Evolutionary conservation across 139 green algal species (phyloP), one percentile per base, ranked within the genome.

Genomic region (Yamagishiella unicocca): DNA sequence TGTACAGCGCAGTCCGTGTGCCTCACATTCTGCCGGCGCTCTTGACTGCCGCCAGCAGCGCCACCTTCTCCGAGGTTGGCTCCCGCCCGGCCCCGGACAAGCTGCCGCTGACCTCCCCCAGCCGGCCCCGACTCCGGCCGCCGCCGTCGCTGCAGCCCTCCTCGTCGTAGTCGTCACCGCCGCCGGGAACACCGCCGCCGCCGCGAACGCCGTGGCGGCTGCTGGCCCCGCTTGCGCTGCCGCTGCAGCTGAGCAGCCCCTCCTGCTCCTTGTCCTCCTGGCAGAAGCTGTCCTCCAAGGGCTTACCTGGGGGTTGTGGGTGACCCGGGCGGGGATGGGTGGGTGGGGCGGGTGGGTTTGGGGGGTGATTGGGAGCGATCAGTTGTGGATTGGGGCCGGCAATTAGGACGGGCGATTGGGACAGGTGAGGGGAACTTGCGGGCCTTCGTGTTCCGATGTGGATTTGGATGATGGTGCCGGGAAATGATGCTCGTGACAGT

Each of bases 201-300:
- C 77, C 38, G 38, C 37, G 27, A 2, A 27, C 0, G 9, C 54
- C 53, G 5, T 38, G 37, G 17, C 37, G 33, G 55, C 55, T 73
- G 77, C 77, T 70, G 29, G 10, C 29, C 2, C 24, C 76, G 53
- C 38, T 50, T 25, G 27, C 55, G 55, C 55, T 70, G 25, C 46
- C 5, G 43, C 45, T 64, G 43, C 43, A 43, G 29, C 45, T 46
- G 19, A 62, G 31, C 29, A 81, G n/a, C 21, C 24, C 61, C 62
- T 85, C 79, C 40, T 40, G 35, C 61, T 85, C 79, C 79, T 76
- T 61, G 58, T 85, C 79, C 42, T 85, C 79, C 45, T 87, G 58
- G 33, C 45, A 68, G 54, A 87, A 79, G 22, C 24, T 71, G 66
- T 87, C 81, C 66, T 87, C 45, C 43, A 87, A 43, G 45, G 81